Evolutionary conservation across 352 stramenopile genomes (phyloP), one percentile per base, ranked within the genome.

Genomic region (Thalassiosira livingstoniorum): DNA sequence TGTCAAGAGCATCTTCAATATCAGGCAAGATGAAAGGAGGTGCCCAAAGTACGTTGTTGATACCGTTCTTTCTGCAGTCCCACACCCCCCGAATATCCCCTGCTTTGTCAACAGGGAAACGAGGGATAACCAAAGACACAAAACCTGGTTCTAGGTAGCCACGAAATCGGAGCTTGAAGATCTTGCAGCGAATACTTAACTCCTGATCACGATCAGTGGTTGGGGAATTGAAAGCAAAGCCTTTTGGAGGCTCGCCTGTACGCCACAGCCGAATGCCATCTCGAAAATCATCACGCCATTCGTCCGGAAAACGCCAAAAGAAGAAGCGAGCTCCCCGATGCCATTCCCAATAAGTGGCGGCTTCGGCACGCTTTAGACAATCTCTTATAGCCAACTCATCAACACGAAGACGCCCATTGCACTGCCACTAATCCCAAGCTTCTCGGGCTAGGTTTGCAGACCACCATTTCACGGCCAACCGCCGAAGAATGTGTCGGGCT

Each of bases 31-130:
- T 54, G 53, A 80, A 80, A 31, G 23, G 51, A 37, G 62, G 62
- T n/a, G 62, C 63, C 72, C 63, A 80, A 18, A 80, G 37, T 13
- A 23, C 43, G 13, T 32, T 53, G 54, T 80, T 80, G 4, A 45
- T 27, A 4, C 55, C 55, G 27, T 64, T 64, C 29, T 27, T 32
- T 21, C 43, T 64, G 3, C 29, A 69, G 35, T 80, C 62, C 62
- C 64, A 81, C 15, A 81, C 73, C 15, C 29, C 23, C 25, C 73
- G 55, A 34, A 81, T 57, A 31, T 81, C 43, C 0, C 35, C 25
- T 29, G 75, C 82, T 37, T 89, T 91, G 0, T 35, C 62, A 3
- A 89, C 75, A 21, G 61, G 23, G 63, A 84, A 89, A 15, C 54
- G 23, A 1, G 67, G 74, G 25, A 71, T 85, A 15, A 87, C n/a